Conservation (phyloP, 192 early-diverging fungal species). For the Linnemannia exigua region DNA sequence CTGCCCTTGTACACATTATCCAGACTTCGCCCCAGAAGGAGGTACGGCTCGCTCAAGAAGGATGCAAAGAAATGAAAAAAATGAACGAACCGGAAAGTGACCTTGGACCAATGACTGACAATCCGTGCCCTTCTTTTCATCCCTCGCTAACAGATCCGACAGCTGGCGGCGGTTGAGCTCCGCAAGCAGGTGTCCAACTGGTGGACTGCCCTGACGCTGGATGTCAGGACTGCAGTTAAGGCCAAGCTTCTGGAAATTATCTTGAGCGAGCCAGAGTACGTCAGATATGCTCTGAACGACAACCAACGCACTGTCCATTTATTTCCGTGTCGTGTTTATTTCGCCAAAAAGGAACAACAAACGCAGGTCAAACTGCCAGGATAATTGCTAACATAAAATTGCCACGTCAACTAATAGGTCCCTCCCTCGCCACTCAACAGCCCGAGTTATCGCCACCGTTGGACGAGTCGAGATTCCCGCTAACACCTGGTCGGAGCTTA, state of each 20-base stretch:
- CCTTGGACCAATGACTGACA: background rate
- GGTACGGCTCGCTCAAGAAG: constrained; percentile 19
- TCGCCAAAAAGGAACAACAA: background rate
- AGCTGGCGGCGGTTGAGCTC: constrained; percentile 91
- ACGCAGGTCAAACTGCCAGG: background rate
- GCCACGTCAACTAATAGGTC: constrained; percentile 53
- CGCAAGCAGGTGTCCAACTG: constrained; percentile 84
- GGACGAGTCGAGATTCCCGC: constrained; percentile 85
- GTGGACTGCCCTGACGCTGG: constrained; percentile 79
- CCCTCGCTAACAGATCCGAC: constrained; percentile 71
- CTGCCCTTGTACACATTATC: constrained; percentile 82
- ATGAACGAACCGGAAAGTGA: background rate
- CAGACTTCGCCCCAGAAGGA: constrained; percentile 69
- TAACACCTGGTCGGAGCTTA: constrained; percentile 83
- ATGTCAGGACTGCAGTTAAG: constrained; percentile 72
- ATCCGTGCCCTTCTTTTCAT: background rate
- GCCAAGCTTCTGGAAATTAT: constrained; percentile 78
- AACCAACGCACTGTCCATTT: background rate
- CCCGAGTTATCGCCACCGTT: constrained; percentile 91
- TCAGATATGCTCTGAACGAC: background rate
- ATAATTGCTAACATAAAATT: background rate
- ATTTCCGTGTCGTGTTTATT: background rate
- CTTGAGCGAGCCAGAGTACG: constrained; percentile 79
- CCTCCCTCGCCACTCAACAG: constrained; percentile 81
- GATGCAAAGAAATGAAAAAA: background rate